Evolutionary conservation across 1,139 yeast species (phyloP).

Genomic region (Tardiomyces blankii): DNA sequence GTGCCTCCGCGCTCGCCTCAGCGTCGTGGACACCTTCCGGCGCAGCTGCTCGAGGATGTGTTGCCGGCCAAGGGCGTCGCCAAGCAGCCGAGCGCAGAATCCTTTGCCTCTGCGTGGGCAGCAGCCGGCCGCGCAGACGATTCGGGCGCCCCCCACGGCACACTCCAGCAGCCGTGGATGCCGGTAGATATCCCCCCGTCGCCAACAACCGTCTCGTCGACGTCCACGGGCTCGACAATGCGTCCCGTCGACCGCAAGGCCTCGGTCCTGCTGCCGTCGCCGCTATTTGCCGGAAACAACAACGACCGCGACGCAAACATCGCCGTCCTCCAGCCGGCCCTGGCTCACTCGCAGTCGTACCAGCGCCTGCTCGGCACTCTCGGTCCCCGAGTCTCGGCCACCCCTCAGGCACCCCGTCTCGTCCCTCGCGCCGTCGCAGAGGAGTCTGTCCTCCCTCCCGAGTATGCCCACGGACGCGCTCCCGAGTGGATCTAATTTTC

Average conservation of each 20-base stretch:
- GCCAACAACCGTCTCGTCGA: background rate
- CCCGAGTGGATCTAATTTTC: background rate
- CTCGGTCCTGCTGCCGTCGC: background rate
- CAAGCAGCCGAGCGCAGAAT: background rate
- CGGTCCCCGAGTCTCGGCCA: background rate
- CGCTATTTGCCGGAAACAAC: background rate
- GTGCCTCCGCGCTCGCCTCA: background rate
- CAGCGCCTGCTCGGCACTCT: background rate
- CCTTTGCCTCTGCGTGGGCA: background rate
- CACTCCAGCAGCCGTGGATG: background rate
- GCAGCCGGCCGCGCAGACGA: background rate
- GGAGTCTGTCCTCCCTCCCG: background rate
- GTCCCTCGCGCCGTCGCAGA: background rate
- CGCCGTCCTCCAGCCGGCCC: background rate
- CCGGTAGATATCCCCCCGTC: background rate
- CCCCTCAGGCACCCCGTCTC: background rate
- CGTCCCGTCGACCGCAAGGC: background rate
- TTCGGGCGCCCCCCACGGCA: too few species aligned
- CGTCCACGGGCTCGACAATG: background rate
- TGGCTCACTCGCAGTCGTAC: background rate
- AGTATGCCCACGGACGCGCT: background rate
- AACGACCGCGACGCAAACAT: background rate
- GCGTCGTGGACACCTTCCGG: background rate
- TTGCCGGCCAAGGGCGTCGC: background rate
- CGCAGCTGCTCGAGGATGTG: background rate